These are phyloP conservation scores for Mortierella sp. DNA, from an alignment of 371 early-diverging fungal genomes.

Conservation along the genomic window DNA sequence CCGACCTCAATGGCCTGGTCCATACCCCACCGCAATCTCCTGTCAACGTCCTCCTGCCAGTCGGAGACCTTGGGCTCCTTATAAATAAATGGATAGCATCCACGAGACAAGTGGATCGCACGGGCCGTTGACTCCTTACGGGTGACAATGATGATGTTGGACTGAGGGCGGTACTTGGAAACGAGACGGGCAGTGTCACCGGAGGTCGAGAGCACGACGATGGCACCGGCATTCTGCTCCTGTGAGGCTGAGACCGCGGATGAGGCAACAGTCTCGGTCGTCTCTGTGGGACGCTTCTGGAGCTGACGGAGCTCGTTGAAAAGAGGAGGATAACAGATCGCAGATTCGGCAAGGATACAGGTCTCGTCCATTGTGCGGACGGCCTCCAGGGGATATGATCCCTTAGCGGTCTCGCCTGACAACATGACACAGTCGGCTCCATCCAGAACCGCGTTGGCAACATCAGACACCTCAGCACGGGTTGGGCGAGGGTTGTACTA, in stretches of 20 bases:
- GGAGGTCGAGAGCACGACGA: slow-evolving; percentile 80
- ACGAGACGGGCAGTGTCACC: slow-evolving; percentile 90
- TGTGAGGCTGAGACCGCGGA: slow-evolving; percentile 91
- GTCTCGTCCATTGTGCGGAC: slow-evolving; percentile 82
- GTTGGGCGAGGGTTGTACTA: slow-evolving; percentile 91
- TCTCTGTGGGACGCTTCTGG: slow-evolving; percentile 77
- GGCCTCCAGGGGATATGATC: slow-evolving; percentile 79
- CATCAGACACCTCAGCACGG: slow-evolving; percentile 98
- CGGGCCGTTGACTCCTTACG: slow-evolving; percentile 85
- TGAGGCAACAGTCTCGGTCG: slow-evolving; percentile 94
- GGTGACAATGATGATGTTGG: slow-evolving; percentile 93
- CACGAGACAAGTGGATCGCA: slow-evolving; percentile 87
- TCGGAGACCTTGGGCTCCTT: slow-evolving; percentile 63
- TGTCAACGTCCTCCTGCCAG: slow-evolving; percentile 90
- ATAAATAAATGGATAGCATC: slow-evolving; percentile 92
- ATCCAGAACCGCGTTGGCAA: slow-evolving; percentile 97
- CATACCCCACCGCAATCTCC: slow-evolving; percentile 79
- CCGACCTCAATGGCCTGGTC: slow-evolving; percentile 61
- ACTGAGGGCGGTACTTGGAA: slow-evolving; percentile 93
- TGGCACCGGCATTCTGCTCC: slow-evolving; percentile 86
- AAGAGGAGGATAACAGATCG: slow-evolving; percentile 79
- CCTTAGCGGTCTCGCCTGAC: slow-evolving; percentile 98
- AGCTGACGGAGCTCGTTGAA: slow-evolving; percentile 84
- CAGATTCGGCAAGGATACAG: slow-evolving; percentile 78
- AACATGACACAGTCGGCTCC: slow-evolving; percentile 99